Percentiles rank a stretch among this genome's conserved stretches.
Evolutionary conservation across 2,329 filamentous ascomycete species (phyloP).

Genomic region (Diaporthe citriasiana): DNA sequence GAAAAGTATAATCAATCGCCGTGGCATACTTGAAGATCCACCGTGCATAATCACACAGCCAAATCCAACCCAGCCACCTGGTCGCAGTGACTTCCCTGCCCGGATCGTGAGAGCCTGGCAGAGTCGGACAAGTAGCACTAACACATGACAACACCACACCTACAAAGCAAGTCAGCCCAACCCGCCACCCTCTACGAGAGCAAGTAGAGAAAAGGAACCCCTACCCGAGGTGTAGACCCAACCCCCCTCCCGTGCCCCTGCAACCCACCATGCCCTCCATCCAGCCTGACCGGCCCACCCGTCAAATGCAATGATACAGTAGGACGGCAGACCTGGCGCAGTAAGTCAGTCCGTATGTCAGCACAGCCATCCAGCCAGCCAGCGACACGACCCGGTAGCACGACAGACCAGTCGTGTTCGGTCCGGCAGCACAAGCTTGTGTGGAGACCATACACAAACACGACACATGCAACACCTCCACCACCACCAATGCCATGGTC

Average conservation of each 20-base stretch:
- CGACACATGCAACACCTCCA: not conserved
- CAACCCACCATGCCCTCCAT: not conserved
- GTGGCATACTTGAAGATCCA: not conserved
- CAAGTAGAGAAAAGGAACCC: not conserved
- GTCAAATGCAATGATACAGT: constrained; percentile 20
- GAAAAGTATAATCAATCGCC: not conserved
- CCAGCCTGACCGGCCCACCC: not conserved
- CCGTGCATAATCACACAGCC: not conserved
- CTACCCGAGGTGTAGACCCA: not conserved
- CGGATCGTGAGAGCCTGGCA: not conserved
- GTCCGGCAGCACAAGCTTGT: constrained; percentile 7
- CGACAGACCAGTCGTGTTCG: constrained; percentile 1
- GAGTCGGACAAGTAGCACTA: not conserved
- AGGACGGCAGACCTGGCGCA: constrained; percentile 17
- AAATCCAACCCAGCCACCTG: not conserved
- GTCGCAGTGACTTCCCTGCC: not conserved
- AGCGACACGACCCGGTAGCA: not conserved
- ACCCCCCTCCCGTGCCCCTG: too few relatives aligned
- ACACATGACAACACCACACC: not conserved
- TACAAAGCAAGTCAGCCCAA: not conserved
- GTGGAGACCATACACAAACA: not conserved
- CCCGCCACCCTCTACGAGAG: not conserved
- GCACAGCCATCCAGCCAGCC: not conserved
- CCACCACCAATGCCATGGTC: not conserved
- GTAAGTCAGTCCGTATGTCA: not conserved